Conservation (phyloP, 2,329 filamentous ascomycete species). For the Emmonsiellopsis sp. region DNA sequence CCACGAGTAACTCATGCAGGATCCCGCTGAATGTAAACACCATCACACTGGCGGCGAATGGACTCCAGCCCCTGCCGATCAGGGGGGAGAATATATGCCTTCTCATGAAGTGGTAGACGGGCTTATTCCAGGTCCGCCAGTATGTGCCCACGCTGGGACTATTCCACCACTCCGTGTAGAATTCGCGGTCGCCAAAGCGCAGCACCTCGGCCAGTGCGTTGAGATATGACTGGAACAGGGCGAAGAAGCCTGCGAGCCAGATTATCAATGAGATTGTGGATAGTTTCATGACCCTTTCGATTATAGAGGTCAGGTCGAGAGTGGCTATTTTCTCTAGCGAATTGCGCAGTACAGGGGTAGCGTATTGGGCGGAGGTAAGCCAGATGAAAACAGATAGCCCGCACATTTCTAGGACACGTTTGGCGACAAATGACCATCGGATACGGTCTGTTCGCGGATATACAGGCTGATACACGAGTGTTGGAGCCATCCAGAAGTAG, state of each 20-base stretch:
- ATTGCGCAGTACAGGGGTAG: slow-evolving; percentile 79
- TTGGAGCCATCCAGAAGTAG: slow-evolving; percentile 98
- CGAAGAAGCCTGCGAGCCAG: slow-evolving; percentile 97
- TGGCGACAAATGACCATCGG: slow-evolving; percentile 79
- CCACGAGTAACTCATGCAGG: slow-evolving; percentile 85
- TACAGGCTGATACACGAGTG: slow-evolving; percentile 90
- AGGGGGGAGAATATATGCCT: slow-evolving; percentile 87
- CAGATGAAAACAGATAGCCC: slow-evolving; percentile 83
- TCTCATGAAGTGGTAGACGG: slow-evolving; percentile 94
- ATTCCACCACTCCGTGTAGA: slow-evolving; percentile 99
- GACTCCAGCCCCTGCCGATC: slow-evolving; percentile 71
- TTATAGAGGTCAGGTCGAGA: slow-evolving; percentile 69
- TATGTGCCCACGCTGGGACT: slow-evolving; percentile 75
- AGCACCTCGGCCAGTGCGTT: slow-evolving; percentile 88
- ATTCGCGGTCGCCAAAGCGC: slow-evolving; percentile 83
- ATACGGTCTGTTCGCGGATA: slow-evolving; percentile 79
- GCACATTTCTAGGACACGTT: slow-evolving; percentile 69
- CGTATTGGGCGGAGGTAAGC: slow-evolving; percentile 91
- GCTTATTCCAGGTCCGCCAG: slow-evolving; percentile 97
- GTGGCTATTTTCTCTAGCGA: slow-evolving; percentile 78
- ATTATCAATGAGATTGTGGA: slow-evolving; percentile 92
- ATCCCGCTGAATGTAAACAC: slow-evolving; percentile 86
- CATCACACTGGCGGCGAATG: slow-evolving; percentile 59
- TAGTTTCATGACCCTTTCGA: slow-evolving; percentile 87
- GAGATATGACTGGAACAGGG: slow-evolving; percentile 83